Percentiles rank a stretch among this genome's conserved stretches.
These are phyloP conservation scores for Toxicodendron radicans DNA, from an alignment of 345 rosid genomes.

Conservation along the genomic window DNA sequence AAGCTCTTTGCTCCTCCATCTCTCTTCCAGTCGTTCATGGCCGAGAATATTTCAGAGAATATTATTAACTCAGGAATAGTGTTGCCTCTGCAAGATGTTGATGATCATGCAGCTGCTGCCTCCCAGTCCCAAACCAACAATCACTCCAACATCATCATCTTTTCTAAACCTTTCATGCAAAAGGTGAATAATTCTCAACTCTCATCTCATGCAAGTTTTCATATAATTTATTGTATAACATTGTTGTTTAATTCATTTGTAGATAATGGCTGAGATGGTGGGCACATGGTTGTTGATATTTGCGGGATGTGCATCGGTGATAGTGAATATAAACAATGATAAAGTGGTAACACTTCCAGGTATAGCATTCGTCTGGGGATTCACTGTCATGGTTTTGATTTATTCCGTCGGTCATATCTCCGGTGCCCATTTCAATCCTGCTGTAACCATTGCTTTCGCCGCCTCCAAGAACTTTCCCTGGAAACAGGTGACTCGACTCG, in stretches of 20 bases:
- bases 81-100: no score
- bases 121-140: no score
- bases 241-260: slow-evolving; percentile 6
- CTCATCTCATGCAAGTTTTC: no score
- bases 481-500: slow-evolving; percentile 44
- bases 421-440: slow-evolving; percentile 95
- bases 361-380: slow-evolving; percentile 74
- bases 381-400: slow-evolving; percentile 75
- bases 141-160: no score
- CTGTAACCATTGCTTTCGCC: slow-evolving; percentile 93
- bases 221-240: no score
- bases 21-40: neutral
- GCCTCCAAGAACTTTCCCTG: slow-evolving; percentile 72
- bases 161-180: no score
- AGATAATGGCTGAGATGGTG: slow-evolving; percentile 67
- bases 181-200: no score
- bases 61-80: no score
- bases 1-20: no score
- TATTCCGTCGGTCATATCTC: slow-evolving; percentile 90
- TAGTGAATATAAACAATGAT: slow-evolving; percentile 56
- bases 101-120: no score
- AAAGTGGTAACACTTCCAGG: slow-evolving; percentile 73
- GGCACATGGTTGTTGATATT: slow-evolving; percentile 86
- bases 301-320: slow-evolving; percentile 73
- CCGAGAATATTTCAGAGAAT: neutral